phyloP scores from a whole-genome alignment of 2,329 filamentous ascomycete genomes.

The Podosphaera aphanis region DNA sequence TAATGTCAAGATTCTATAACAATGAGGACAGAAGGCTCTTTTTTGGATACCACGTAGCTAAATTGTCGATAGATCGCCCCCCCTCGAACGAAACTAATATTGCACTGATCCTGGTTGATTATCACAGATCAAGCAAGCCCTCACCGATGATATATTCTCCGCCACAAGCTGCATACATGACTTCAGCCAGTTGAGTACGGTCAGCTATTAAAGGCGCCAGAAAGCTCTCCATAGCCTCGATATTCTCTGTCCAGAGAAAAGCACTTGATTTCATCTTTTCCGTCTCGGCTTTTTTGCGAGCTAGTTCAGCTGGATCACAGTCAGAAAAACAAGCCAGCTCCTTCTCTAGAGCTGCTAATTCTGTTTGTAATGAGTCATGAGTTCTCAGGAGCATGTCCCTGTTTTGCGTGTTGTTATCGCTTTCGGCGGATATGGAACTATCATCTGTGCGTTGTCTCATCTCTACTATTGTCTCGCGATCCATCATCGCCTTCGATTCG shows the following conservation, averaged over 20 bases:
- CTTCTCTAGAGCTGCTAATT: conserved; percentile 13
- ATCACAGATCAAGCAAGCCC: conserved; percentile 21
- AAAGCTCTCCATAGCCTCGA: conserved; percentile 13
- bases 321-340: conserved; percentile 14
- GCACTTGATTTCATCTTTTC: conserved; percentile 12
- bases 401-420: conserved; percentile 11
- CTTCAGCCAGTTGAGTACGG: conserved; percentile 15
- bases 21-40: no score
- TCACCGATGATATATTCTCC: conserved; percentile 25
- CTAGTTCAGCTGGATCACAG: conserved; percentile 14
- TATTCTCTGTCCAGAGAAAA: conserved; percentile 15
- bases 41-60: no score
- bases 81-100: no score
- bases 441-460: conserved; percentile 14
- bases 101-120: no score
- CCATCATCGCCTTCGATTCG: conserved; percentile 15
- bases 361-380: conserved; percentile 11
- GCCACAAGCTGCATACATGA: conserved; percentile 21
- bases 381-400: conserved; percentile 11
- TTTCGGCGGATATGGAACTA: conserved; percentile 6
- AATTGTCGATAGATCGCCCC: no score
- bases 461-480: conserved; percentile 17
- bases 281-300: conserved; percentile 12
- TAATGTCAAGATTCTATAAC: no score
- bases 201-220: conserved; percentile 13